Conservation (phyloP, 2,329 filamentous ascomycete species). For the Talaromyces piceae region DNA sequence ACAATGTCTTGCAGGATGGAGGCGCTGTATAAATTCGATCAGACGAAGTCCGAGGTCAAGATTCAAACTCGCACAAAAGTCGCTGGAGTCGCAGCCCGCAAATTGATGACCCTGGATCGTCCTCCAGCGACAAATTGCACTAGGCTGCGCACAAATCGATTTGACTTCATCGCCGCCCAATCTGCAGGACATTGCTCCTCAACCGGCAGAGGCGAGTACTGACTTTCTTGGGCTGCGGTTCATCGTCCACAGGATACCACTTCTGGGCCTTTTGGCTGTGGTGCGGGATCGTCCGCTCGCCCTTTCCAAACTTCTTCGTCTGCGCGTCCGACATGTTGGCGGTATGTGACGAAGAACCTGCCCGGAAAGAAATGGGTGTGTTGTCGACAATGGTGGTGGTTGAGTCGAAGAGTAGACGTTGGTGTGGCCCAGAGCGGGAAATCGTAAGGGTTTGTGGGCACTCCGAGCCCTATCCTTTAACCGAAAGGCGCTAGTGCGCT, state of each 20-base stretch:
- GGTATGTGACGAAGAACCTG: constrained; percentile 32
- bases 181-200: constrained; percentile 9
- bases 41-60: background rate
- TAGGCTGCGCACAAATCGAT: constrained; percentile 4
- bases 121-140: background rate
- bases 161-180: background rate
- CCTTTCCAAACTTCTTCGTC: constrained; percentile 97
- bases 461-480: constrained; percentile 34
- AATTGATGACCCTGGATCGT: background rate
- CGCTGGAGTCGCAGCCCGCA: background rate
- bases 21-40: background rate
- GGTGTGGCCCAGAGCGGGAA: constrained; percentile 30
- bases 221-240: constrained; percentile 87
- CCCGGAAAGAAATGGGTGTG: constrained; percentile 26
- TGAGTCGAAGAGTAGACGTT: constrained; percentile 29
- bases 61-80: background rate
- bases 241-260: constrained; percentile 97
- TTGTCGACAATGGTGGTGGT: constrained; percentile 38
- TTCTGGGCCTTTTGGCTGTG: constrained; percentile 89
- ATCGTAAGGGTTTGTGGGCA: constrained; percentile 38
- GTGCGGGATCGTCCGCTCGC: constrained; percentile 83
- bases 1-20: constrained; percentile 6
- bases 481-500: constrained; percentile 33
- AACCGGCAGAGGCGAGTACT: constrained; percentile 42
- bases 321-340: constrained; percentile 53